phyloP scores from a whole-genome alignment of 345 rosid species.

The Eucalyptus paniculata region DNA sequence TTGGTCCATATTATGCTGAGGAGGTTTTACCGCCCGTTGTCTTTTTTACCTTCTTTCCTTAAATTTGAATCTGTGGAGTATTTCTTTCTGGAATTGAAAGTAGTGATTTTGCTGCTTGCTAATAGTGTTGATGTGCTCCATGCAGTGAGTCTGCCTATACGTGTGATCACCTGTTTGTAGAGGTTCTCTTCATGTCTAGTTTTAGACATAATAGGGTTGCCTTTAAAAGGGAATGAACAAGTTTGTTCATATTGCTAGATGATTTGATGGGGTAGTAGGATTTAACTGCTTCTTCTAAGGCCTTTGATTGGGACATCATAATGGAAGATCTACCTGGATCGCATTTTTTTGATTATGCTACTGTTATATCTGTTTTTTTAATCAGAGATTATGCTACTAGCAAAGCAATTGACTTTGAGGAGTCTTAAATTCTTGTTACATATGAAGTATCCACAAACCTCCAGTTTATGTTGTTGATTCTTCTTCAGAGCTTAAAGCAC shows the following conservation, averaged over 20 bases:
- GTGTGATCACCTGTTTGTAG: not conserved
- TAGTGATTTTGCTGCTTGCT: not conserved
- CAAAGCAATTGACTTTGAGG: not conserved
- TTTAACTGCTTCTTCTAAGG: not conserved
- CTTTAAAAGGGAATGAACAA: not conserved
- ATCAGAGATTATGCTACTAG: not conserved
- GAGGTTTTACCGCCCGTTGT: not conserved
- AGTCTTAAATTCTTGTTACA: not conserved
- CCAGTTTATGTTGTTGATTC: not conserved
- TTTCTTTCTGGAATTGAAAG: not conserved
- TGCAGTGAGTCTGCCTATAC: not conserved
- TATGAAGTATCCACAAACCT: not conserved
- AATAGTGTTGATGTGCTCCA: not conserved
- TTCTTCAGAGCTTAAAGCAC: conserved; percentile 80
- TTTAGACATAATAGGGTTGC: not conserved
- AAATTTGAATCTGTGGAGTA: not conserved
- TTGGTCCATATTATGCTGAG: not conserved
- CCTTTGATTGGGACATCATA: not conserved
- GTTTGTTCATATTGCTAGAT: not conserved
- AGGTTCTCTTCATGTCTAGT: not conserved
- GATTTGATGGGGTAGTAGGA: not conserved
- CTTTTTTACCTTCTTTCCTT: not conserved
- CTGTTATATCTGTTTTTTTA: not conserved
- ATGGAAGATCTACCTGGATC: not conserved
- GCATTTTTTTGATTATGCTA: not conserved